Conservation (phyloP, 2,329 filamentous ascomycete genomes). For the Sarocladiaceae sp. region DNA sequence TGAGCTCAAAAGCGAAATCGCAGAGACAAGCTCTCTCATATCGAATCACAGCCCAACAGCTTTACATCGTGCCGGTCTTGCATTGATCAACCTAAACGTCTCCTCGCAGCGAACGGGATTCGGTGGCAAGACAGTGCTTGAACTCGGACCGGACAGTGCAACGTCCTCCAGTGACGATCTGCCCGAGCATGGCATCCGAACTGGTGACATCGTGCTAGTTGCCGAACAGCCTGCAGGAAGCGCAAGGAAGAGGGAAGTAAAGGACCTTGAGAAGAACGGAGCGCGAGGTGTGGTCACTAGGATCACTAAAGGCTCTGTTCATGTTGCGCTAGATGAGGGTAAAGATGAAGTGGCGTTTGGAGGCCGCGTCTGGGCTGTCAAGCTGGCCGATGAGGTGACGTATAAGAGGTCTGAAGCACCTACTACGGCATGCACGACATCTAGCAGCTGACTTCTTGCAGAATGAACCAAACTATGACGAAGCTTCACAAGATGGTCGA, state of each 20-base stretch:
- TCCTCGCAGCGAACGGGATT: slow-evolving; percentile 79
- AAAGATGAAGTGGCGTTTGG: slow-evolving; percentile 40
- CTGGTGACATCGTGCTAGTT: slow-evolving; percentile 74
- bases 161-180: slow-evolving; percentile 51
- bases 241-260: slow-evolving; percentile 69
- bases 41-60: slow-evolving; percentile 62
- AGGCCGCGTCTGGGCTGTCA: slow-evolving; percentile 59
- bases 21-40: slow-evolving; percentile 65
- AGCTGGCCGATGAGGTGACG: slow-evolving; percentile 65
- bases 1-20: slow-evolving; percentile 69
- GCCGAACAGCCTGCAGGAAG: slow-evolving; percentile 70
- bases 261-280: slow-evolving; percentile 65
- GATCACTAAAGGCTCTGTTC: slow-evolving; percentile 53
- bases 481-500: slow-evolving; percentile 54
- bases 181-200: slow-evolving; percentile 70
- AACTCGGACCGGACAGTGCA: slow-evolving; percentile 72
- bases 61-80: slow-evolving; percentile 73
- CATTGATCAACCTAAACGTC: slow-evolving; percentile 71
- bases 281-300: slow-evolving; percentile 67
- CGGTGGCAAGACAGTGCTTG: slow-evolving; percentile 85
- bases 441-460: slow-evolving; percentile 17
- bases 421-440: too few relatives aligned
- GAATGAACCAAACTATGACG: slow-evolving; percentile 62
- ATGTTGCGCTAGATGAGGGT: slow-evolving; percentile 67
- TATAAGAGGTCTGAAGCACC: slow-evolving; percentile 44